Conservation (phyloP, 2,329 filamentous ascomycete species). For the Pseudopithomyces maydicus region DNA sequence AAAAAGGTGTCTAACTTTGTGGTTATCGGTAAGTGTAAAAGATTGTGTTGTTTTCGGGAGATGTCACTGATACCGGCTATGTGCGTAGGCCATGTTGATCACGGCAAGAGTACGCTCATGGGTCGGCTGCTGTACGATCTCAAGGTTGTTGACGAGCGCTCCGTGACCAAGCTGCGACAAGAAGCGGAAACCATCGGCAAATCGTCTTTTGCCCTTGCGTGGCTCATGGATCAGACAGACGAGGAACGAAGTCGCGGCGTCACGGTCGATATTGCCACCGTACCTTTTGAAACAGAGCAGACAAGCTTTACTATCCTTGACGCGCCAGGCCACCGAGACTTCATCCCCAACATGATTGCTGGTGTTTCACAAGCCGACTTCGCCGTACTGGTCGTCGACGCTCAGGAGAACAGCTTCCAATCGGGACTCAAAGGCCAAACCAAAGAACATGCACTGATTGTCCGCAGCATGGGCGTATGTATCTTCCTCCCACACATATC, state of each 20-base stretch:
- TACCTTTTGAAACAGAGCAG: constrained; percentile 87
- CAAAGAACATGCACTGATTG: constrained; percentile 86
- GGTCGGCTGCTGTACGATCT: constrained; percentile 89
- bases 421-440: constrained; percentile 93
- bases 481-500: constrained; percentile 86
- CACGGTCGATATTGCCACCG: constrained; percentile 95
- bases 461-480: constrained; percentile 83
- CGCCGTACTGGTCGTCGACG: constrained; percentile 91
- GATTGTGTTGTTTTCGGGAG: background rate
- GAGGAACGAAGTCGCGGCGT: constrained; percentile 91
- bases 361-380: constrained; percentile 96
- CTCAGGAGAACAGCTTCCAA: constrained; percentile 88
- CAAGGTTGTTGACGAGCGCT: constrained; percentile 84
- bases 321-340: constrained; percentile 91
- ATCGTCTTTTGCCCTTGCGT: constrained; percentile 92
- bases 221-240: constrained; percentile 90
- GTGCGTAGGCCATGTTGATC: constrained; percentile 85
- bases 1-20: constrained; percentile 91
- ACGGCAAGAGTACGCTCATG: constrained; percentile 98
- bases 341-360: constrained; percentile 99
- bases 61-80: constrained; percentile 1
- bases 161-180: constrained; percentile 83
- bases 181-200: constrained; percentile 94
- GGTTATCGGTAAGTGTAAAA: constrained; percentile 73
- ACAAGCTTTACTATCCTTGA: constrained; percentile 93